These are phyloP conservation scores for Nakaseomyces bracarensis DNA, from an alignment of 1,139 yeast genomes.

Conservation along the genomic window DNA sequence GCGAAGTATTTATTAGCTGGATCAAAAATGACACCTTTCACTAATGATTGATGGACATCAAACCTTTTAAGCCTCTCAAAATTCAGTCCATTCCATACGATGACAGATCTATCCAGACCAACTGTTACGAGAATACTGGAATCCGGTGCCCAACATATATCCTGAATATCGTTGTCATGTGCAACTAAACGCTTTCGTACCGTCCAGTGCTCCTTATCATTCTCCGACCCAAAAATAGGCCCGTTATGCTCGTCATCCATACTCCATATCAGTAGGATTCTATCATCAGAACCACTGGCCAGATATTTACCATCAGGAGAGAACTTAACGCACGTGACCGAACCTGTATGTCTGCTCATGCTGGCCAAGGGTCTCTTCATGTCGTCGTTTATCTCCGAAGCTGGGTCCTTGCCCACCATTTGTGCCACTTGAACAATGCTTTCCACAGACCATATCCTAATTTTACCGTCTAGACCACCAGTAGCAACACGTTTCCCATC, in stretches of 20 bases:
- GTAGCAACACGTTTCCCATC: constrained; percentile 84
- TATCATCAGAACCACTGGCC: constrained; percentile 94
- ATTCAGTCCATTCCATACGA: constrained; percentile 89
- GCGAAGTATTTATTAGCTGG: constrained; percentile 98
- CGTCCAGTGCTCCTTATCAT: constrained; percentile 85
- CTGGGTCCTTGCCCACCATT: constrained; percentile 12
- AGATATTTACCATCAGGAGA: constrained; percentile 86
- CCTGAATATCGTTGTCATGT: constrained; percentile 95
- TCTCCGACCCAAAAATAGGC: constrained; percentile 46
- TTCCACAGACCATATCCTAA: constrained; percentile 78
- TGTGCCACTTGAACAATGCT: constrained; percentile 40
- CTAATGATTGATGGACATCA: constrained; percentile 91
- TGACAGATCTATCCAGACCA: constrained; percentile 84
- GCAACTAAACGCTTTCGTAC: constrained; percentile 87
- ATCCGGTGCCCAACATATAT: constrained; percentile 97
- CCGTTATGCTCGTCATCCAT: constrained; percentile 62
- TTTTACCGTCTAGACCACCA: constrained; percentile 93
- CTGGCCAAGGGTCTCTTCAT: constrained; percentile 55
- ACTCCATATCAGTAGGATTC: constrained; percentile 88
- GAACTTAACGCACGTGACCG: constrained; percentile 85
- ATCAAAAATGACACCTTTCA: constrained; percentile 92
- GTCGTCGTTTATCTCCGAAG: constrained; percentile 30
- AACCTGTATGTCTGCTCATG: constrained; percentile 84
- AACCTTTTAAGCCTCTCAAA: constrained; percentile 83
- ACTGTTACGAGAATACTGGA: constrained; percentile 83